Evolutionary conservation across 495 filamentous ascomycete genomes (phyloP).

Genomic region (Parathielavia hyrcaniae): DNA sequence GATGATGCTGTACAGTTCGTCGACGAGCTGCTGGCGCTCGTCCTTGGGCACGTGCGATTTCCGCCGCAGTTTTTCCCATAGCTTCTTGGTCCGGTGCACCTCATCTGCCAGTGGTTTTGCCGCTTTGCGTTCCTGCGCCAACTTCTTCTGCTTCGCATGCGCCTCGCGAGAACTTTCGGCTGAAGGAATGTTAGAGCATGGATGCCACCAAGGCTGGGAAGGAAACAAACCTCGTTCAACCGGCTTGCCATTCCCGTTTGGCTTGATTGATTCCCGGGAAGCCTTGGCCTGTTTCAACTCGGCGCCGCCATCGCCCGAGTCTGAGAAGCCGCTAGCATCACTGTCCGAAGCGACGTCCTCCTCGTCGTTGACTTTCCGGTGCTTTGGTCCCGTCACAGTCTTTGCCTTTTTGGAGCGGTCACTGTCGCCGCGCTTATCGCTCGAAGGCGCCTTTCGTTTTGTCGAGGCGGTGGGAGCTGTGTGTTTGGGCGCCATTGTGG

Average conservation of each 20-base stretch:
- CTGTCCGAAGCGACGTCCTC: conserved; percentile 28
- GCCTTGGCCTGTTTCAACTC: conserved; percentile 20
- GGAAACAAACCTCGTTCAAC: conserved; percentile 32
- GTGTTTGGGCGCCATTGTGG: conserved; percentile 26
- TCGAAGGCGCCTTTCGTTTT: conserved; percentile 40
- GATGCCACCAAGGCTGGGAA: neutral
- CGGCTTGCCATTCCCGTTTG: conserved; percentile 25
- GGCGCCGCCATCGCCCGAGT: conserved; percentile 34
- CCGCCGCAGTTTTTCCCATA: conserved; percentile 89
- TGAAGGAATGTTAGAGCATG: conserved; percentile 3
- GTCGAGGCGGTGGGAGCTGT: conserved; percentile 20
- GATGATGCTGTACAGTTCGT: conserved; percentile 84
- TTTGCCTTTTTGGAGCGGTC: conserved; percentile 44
- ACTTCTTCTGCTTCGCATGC: conserved; percentile 85
- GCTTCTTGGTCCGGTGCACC: conserved; percentile 83
- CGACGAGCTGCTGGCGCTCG: conserved; percentile 77
- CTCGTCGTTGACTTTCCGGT: conserved; percentile 25
- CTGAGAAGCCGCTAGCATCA: conserved; percentile 35
- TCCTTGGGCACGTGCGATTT: conserved; percentile 85
- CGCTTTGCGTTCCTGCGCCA: conserved; percentile 81
- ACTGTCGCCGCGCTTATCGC: conserved; percentile 32
- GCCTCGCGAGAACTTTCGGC: conserved; percentile 62
- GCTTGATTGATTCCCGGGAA: conserved; percentile 8
- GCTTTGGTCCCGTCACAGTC: conserved; percentile 31
- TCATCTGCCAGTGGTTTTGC: conserved; percentile 87